These are phyloP conservation scores for Aspergillus coremiiformis DNA, from an alignment of 495 filamentous ascomycete genomes.

Conservation along the genomic window DNA sequence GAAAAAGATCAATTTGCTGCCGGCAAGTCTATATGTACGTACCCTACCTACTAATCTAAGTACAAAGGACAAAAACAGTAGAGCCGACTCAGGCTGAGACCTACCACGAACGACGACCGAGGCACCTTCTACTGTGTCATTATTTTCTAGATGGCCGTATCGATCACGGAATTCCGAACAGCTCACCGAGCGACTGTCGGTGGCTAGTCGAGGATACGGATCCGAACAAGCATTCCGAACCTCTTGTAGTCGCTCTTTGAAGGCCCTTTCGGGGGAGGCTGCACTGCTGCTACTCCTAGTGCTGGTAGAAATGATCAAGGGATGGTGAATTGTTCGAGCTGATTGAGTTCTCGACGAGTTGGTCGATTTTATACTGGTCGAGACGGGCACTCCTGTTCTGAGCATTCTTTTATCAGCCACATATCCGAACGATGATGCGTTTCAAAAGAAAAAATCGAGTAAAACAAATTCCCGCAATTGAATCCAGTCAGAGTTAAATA, in stretches of 20 bases:
- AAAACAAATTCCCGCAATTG: not conserved
- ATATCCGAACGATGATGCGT: not conserved
- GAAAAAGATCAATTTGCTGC: conserved; percentile 74
- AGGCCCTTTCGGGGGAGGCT: conserved; percentile 31
- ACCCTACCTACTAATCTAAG: conserved; percentile 60
- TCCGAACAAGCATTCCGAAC: conserved; percentile 37
- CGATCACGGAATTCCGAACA: conserved; percentile 32
- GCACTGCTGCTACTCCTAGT: conserved; percentile 24
- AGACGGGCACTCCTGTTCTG: conserved; percentile 23
- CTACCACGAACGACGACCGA: conserved; percentile 40
- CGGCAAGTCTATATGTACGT: conserved; percentile 48
- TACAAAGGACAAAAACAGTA: conserved; percentile 25
- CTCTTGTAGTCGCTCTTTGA: conserved; percentile 44
- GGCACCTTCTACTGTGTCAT: conserved; percentile 41
- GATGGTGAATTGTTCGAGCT: conserved; percentile 3
- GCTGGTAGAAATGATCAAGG: not conserved
- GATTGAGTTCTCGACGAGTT: not conserved
- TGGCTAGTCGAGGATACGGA: conserved; percentile 45
- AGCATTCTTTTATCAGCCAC: conserved; percentile 10
- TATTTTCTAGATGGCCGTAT: conserved; percentile 33
- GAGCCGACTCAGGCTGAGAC: conserved; percentile 24
- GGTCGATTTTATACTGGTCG: not conserved
- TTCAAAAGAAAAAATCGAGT: not conserved
- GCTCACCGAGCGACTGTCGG: conserved; percentile 26
- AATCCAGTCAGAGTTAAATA: conserved; percentile 6